phyloP scores from a whole-genome alignment of 108 stramenopile species.

The Aurantiochytrium sp. region DNA sequence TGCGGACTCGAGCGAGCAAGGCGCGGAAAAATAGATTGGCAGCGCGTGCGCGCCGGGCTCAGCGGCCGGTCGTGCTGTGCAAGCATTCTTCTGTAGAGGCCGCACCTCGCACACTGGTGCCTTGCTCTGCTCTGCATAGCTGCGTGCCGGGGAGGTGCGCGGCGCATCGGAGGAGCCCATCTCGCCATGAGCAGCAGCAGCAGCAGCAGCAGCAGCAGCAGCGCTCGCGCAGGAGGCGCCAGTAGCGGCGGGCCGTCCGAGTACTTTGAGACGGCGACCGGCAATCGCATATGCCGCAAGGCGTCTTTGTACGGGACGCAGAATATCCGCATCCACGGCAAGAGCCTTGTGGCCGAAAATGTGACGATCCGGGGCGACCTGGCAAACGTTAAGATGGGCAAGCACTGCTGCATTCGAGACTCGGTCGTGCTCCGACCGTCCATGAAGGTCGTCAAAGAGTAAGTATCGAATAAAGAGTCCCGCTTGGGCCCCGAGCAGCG shows the following conservation, averaged over 20 bases:
- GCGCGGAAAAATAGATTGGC: no score
- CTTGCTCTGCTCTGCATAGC: no score
- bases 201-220: no score
- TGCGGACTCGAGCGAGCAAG: no score
- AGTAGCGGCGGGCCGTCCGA: not conserved
- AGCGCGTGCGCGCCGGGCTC: no score
- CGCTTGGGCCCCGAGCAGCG: not conserved
- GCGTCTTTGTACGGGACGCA: not conserved
- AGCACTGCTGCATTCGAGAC: not conserved
- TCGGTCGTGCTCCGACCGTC: not conserved
- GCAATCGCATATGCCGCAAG: not conserved
- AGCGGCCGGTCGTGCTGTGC: no score
- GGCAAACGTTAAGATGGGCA: not conserved
- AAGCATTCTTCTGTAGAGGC: no score
- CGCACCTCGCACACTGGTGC: no score
- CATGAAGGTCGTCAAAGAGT: not conserved
- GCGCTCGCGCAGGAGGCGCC: no score
- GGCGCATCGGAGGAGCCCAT: no score
- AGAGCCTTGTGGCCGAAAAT: not conserved
- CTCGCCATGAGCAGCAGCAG: no score
- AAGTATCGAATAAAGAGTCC: not conserved
- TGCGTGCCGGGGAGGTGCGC: no score
- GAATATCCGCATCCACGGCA: constrained; percentile 4
- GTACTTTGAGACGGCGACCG: constrained; percentile 6
- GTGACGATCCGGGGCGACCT: not conserved